Percentiles rank a stretch among this genome's conserved stretches.
phyloP scores from a whole-genome alignment of 2,329 filamentous ascomycete genomes.

The Nothophoma quercina region DNA sequence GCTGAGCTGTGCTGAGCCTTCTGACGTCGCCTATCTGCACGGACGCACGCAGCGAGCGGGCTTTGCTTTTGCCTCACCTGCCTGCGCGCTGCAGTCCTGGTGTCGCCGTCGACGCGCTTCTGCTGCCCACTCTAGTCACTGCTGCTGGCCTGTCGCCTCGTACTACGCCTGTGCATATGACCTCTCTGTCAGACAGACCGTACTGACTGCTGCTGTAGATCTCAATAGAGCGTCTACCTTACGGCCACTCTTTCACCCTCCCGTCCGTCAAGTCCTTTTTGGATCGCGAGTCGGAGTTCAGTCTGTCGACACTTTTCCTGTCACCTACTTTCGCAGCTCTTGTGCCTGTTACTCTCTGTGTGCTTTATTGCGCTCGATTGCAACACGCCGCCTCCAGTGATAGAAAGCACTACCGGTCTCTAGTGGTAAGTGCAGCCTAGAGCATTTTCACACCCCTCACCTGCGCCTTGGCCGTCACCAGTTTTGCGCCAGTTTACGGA shows the following conservation, averaged over 20 bases:
- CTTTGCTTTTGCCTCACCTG: slow-evolving; percentile 10
- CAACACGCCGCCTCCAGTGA: slow-evolving; percentile 25
- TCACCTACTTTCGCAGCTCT: slow-evolving; percentile 34
- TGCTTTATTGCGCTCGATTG: slow-evolving; percentile 24
- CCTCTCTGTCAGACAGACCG: slow-evolving; percentile 35
- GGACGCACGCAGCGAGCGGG: slow-evolving; percentile 16
- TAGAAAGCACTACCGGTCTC: slow-evolving; percentile 23
- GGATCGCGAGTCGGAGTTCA: slow-evolving; percentile 42
- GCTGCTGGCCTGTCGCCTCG: slow-evolving; percentile 27
- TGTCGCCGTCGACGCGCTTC: slow-evolving; percentile 15
- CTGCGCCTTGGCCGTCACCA: slow-evolving; percentile 10
- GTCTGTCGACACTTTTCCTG: slow-evolving; percentile 41
- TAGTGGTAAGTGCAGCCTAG: slow-evolving; percentile 40
- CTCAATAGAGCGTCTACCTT: slow-evolving; percentile 26
- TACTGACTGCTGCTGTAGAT: slow-evolving; percentile 30
- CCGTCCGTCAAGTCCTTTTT: slow-evolving; percentile 24
- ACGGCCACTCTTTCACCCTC: slow-evolving; percentile 44
- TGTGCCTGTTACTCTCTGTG: slow-evolving; percentile 31
- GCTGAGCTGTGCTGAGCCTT: slow-evolving; percentile 16
- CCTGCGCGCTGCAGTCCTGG: slow-evolving; percentile 7
- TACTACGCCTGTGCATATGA: slow-evolving; percentile 37
- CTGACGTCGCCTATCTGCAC: slow-evolving; percentile 34
- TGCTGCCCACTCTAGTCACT: slow-evolving; percentile 6
- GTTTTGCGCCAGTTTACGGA: slow-evolving; percentile 29
- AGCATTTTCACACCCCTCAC: slow-evolving; percentile 14